Base-by-base conservation (phyloP, 2,329 filamentous ascomycete genomes). In the Arthroderma uncinatum region DNA sequence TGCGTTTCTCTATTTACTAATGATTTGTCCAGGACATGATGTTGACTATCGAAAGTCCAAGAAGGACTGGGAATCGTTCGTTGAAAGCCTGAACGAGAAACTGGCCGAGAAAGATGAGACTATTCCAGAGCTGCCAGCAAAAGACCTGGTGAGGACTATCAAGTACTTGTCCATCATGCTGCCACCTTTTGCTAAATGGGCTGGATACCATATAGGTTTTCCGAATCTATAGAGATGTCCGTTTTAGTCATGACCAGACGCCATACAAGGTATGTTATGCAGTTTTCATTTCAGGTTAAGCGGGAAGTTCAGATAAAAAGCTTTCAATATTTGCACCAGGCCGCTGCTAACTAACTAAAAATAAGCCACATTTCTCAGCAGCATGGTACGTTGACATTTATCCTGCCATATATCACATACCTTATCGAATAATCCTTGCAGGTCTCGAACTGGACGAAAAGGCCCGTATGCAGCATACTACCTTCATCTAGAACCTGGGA, bases 381-480 rank as follows among this genome's bases (percentile, higher is more conserved):
- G 87, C 88, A 23, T 95, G 88, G 84, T 82, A 69, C 65, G 73
- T 50, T 48, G 50, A 57, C 40, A 50, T 42, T 54, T 55, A 56
- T 19, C 48, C 59, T 54, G 8, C 28, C 52, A 54, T 30, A 34
- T 53, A 55, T 44, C 21, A 19, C 48, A 56, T 61, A 61, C 64
- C 23, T 37, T n/a, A 33, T 33, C 44, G 8, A 16, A 44, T 28
- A 16, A 34, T 47, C 60, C 23, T 44, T 47, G 47, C 61, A 81
- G 79, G 82, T 93, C 87, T 57, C 84, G 90, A 19, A 94, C 89
- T 0, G 90, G 90, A 19, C 81, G 87, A 56, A 95, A 95, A 71
- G 89, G 89, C 0, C 85, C 87, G 8, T 94, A 93, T 70, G 90
- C 90, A 5, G 85, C 83, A 67, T 95, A 95, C 73, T 95, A 95